A percentile compares a stretch with the other conserved stretches of the same genome.
phyloP scores from a whole-genome alignment of 305 asterid genomes.

The Euphrasia arctica region DNA sequence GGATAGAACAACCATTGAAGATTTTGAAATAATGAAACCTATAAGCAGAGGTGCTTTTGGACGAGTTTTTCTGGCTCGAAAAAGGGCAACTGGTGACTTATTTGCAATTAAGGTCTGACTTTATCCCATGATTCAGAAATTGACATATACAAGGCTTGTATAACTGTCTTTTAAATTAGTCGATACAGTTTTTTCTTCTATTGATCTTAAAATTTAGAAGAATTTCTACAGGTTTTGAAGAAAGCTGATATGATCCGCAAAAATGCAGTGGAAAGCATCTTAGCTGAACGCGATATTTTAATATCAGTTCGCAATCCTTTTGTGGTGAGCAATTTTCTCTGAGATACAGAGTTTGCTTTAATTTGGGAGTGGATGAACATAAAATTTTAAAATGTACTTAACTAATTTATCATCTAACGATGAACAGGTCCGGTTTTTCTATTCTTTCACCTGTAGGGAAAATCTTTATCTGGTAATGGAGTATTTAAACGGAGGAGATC shows the following conservation, averaged over 20 bases:
- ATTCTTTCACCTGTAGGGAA: conserved; percentile 99
- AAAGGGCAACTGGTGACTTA: conserved; percentile 96
- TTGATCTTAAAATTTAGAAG: conserved; percentile 24
- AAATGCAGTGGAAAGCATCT: conserved; percentile 96
- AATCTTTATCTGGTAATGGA: conserved; percentile 99
- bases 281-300: conserved; percentile 95
- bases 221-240: conserved; percentile 74
- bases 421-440: conserved; percentile 99
- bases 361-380: conserved; percentile 21
- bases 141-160: conserved; percentile 18
- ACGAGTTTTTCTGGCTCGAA: conserved; percentile 90
- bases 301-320: conserved; percentile 98
- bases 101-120: conserved; percentile 93
- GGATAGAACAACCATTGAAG: conserved; percentile 94
- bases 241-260: conserved; percentile 97
- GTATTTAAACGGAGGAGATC: conserved; percentile 99
- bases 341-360: conserved; percentile 22
- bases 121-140: conserved; percentile 16
- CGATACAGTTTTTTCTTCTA: conserved; percentile 16
- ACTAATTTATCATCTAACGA: conserved; percentile 51
- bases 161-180: conserved; percentile 21
- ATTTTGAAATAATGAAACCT: conserved; percentile 98
- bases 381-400: conserved; percentile 27
- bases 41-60: conserved; percentile 99
- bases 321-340: conserved; percentile 69